Percentiles rank a stretch among this genome's conserved stretches.
phyloP scores from a whole-genome alignment of 1,284 basidiomycete species.

The Ceratorhiza oryzae-sativae region DNA sequence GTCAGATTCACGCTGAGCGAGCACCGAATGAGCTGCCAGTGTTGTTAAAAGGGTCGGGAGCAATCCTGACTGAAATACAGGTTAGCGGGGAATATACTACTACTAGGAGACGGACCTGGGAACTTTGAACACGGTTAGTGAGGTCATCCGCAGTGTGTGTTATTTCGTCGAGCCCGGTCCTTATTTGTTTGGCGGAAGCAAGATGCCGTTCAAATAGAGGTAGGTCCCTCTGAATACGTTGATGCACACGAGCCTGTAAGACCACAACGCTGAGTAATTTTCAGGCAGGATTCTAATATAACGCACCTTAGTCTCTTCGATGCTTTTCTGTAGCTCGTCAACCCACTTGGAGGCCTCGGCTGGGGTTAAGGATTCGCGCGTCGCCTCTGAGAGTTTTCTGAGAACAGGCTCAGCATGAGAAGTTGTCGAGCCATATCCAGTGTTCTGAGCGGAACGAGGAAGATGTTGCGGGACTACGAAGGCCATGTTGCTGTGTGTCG shows the following conservation, averaged over 20 bases:
- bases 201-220: conserved; percentile 70
- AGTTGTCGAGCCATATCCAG: conserved; percentile 52
- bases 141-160: conserved; percentile 62
- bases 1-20: conserved; percentile 67
- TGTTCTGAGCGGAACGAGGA: conserved; percentile 68
- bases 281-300: conserved; percentile 3
- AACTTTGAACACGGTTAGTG: conserved; percentile 58
- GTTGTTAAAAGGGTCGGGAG: conserved; percentile 62
- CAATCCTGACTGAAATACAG: conserved; percentile 64
- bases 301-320: conserved; percentile 69
- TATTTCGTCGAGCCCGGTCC: conserved; percentile 63
- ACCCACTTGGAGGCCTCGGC: conserved; percentile 71
- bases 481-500: conserved; percentile 58
- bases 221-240: conserved; percentile 68
- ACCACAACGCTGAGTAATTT: conserved; percentile 22
- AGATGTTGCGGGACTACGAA: conserved; percentile 74
- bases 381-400: conserved; percentile 68
- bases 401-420: conserved; percentile 55
- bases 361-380: conserved; percentile 63
- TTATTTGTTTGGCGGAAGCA: conserved; percentile 65
- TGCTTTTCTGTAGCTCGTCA: conserved; percentile 69
- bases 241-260: conserved; percentile 66
- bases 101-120: conserved; percentile 58
- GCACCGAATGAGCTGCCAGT: conserved; percentile 62
- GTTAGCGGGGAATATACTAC: conserved; percentile 38